A percentile compares a stretch with the other conserved stretches of the same genome.
Evolutionary conservation across 257 asterid genomes (phyloP).

Genomic region (Ocimum tenuiflorum): DNA sequence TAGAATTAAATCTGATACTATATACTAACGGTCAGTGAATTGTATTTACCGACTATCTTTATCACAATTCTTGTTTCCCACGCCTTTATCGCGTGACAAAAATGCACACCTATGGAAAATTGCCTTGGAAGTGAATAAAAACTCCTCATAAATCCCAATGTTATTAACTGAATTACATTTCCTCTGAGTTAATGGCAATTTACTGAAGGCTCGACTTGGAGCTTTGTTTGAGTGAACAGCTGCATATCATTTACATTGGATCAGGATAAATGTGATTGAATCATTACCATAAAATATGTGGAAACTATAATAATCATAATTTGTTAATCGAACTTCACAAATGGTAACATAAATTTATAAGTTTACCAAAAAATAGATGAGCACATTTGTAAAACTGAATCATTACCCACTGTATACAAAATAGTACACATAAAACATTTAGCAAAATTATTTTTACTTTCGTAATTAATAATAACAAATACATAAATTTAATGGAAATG

Average conservation of each 20-base stretch:
- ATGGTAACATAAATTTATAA: too few relatives aligned
- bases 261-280: not conserved
- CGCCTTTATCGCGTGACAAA: not conserved
- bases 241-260: not conserved
- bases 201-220: not conserved
- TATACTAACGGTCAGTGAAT: not conserved
- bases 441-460: too few relatives aligned
- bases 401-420: too few relatives aligned
- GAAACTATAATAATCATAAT: too few relatives aligned
- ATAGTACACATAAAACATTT: too few relatives aligned
- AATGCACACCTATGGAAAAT: not conserved
- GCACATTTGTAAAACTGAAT: too few relatives aligned
- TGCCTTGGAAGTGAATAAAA: not conserved
- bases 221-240: slow-evolving; percentile 1
- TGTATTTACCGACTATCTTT: not conserved
- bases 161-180: not conserved
- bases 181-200: not conserved
- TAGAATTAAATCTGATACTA: not conserved
- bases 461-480: too few relatives aligned
- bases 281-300: too few relatives aligned
- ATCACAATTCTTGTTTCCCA: not conserved
- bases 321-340: too few relatives aligned
- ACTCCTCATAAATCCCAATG: not conserved
- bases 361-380: too few relatives aligned
- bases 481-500: too few relatives aligned